Conservation (phyloP, 192 early-diverging fungal species). For the Podila clonocystis region DNA sequence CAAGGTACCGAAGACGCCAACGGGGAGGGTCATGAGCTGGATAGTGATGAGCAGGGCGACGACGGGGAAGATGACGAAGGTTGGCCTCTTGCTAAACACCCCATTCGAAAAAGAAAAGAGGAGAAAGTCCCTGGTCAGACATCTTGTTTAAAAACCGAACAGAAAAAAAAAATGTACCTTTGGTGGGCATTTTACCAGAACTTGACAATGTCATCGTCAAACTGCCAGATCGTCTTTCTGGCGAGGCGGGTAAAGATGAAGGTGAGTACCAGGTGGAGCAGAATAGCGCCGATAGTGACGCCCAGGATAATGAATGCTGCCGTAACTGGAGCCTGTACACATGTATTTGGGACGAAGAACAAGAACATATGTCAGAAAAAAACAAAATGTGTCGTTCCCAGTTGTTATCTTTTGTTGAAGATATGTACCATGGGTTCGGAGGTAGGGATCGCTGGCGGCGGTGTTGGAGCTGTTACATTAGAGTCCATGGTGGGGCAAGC, state of each 20-base stretch:
- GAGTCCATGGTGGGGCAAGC: constrained; percentile 17
- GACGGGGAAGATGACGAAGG: constrained; percentile 51
- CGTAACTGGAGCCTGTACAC: constrained; percentile 33
- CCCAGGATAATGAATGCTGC: constrained; percentile 50
- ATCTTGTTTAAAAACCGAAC: background rate
- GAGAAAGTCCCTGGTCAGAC: background rate
- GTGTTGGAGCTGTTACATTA: constrained; percentile 10
- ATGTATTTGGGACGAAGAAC: too few relatives aligned
- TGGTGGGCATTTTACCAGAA: constrained; percentile 53
- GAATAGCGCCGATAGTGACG: constrained; percentile 31
- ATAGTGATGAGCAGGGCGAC: constrained; percentile 36
- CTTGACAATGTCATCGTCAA: constrained; percentile 53
- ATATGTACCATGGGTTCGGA: constrained; percentile 25
- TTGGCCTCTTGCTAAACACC: constrained; percentile 37
- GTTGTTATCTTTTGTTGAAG: background rate
- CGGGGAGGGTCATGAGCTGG: constrained; percentile 38
- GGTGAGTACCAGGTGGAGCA: constrained; percentile 33
- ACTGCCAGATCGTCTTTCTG: constrained; percentile 47
- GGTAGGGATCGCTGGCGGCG: constrained; percentile 10
- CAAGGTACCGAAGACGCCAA: constrained; percentile 23
- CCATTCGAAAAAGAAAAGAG: background rate
- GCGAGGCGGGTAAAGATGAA: constrained; percentile 41
- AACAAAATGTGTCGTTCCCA: background rate
- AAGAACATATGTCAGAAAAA: background rate
- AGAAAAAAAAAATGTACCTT: background rate